These are phyloP conservation scores for Verticillium alfalfae DNA, from an alignment of 2,329 filamentous ascomycete genomes.

Conservation along the genomic window DNA sequence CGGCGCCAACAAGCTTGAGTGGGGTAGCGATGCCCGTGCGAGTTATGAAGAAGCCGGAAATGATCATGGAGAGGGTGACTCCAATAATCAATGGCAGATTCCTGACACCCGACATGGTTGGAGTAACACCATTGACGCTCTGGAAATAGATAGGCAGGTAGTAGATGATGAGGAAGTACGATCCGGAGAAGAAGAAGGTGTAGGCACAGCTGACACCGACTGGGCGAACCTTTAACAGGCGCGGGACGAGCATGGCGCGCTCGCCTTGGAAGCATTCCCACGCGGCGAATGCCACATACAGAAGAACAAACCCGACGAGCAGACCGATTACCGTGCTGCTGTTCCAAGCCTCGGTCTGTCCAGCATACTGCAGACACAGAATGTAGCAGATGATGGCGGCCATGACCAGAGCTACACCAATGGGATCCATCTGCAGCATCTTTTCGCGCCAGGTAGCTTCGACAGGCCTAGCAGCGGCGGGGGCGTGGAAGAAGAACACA, in stretches of 20 bases:
- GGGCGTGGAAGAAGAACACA: conserved; percentile 15
- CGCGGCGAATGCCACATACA: conserved; percentile 22
- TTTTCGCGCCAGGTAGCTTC: conserved; percentile 12
- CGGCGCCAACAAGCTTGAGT: conserved; percentile 30
- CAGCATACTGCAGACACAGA: conserved; percentile 46
- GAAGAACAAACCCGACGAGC: background rate
- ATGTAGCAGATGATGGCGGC: conserved; percentile 38
- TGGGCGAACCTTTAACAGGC: conserved; percentile 31
- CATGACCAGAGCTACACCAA: conserved; percentile 24
- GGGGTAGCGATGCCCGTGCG: conserved; percentile 37
- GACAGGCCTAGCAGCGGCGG: background rate
- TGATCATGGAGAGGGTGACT: conserved; percentile 25
- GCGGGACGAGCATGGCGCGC: conserved; percentile 35
- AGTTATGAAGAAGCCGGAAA: conserved; percentile 27
- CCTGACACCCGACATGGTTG: conserved; percentile 32
- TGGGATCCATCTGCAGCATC: conserved; percentile 10
- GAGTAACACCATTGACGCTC: conserved; percentile 31
- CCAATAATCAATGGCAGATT: conserved; percentile 33
- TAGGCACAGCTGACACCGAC: conserved; percentile 27
- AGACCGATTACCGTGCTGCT: background rate
- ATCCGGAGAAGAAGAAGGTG: conserved; percentile 30
- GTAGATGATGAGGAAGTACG: conserved; percentile 23
- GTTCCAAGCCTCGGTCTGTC: conserved; percentile 21
- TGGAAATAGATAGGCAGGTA: conserved; percentile 42
- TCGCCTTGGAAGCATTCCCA: conserved; percentile 32